Conservation (phyloP, 345 rosid genomes). For the Fremontodendron californicum region DNA sequence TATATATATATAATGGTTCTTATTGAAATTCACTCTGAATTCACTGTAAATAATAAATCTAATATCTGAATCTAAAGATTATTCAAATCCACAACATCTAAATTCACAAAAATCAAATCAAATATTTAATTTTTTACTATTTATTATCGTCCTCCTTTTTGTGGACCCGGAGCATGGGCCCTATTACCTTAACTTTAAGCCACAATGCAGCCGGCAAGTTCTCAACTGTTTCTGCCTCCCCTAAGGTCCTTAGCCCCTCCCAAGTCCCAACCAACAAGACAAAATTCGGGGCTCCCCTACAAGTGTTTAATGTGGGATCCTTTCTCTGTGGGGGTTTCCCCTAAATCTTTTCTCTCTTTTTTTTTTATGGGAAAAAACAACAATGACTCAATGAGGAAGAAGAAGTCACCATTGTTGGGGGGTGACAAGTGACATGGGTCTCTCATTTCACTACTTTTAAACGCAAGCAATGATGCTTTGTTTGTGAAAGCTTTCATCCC, state of each 20-base stretch:
- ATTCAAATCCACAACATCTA: too few relatives aligned
- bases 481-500: constrained; percentile 15
- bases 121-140: too few relatives aligned
- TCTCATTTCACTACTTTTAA: constrained; percentile 25
- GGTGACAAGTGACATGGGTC: constrained; percentile 13
- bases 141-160: too few relatives aligned
- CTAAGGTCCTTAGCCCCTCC: neutral
- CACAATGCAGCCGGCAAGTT: constrained; percentile 29
- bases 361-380: neutral
- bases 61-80: too few relatives aligned
- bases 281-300: constrained; percentile 7
- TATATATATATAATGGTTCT: too few relatives aligned
- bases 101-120: too few relatives aligned
- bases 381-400: too few relatives aligned
- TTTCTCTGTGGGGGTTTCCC: too few relatives aligned
- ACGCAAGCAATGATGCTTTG: constrained; percentile 39
- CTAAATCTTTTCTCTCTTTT: neutral
- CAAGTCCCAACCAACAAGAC: constrained; percentile 18
- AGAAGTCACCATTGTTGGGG: constrained; percentile 19
- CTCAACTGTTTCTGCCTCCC: constrained; percentile 19
- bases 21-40: too few relatives aligned
- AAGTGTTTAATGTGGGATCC: too few relatives aligned
- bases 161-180: constrained; percentile 10
- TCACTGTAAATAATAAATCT: too few relatives aligned
- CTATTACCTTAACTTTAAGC: constrained; percentile 31